These are phyloP conservation scores for Aspergillus indologenus DNA, from an alignment of 495 filamentous ascomycete species.

Conservation along the genomic window DNA sequence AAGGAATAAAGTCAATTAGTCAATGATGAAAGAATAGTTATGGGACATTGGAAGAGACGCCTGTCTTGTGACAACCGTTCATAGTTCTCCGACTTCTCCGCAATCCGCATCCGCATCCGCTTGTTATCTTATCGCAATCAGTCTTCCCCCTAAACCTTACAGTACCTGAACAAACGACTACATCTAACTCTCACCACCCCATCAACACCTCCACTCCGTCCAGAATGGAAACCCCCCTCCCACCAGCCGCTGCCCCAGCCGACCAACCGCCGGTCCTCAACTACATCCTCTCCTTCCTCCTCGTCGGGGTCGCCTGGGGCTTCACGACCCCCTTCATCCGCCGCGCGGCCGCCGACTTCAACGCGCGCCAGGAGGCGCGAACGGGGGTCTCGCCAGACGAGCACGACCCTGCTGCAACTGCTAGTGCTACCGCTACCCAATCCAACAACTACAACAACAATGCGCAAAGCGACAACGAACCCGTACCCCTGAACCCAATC, in stretches of 20 bases:
- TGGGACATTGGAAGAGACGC: no score
- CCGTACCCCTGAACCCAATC: neutral
- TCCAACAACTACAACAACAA: slow-evolving; percentile 8
- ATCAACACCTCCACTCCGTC: no score
- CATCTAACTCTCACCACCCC: no score
- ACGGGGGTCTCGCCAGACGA: slow-evolving; percentile 16
- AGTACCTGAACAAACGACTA: no score
- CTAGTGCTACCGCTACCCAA: slow-evolving; percentile 16
- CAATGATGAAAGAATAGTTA: no score
- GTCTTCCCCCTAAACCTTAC: neutral
- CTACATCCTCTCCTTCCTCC: slow-evolving; percentile 82
- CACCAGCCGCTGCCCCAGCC: slow-evolving; percentile 2
- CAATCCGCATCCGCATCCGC: no score
- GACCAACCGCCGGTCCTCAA: slow-evolving; percentile 63
- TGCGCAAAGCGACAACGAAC: neutral
- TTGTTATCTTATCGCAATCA: neutral
- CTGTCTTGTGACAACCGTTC: no score
- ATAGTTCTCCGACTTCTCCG: no score
- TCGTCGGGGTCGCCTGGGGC: slow-evolving; percentile 88
- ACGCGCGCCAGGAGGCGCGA: slow-evolving; percentile 41
- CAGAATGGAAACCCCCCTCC: slow-evolving; percentile 9
- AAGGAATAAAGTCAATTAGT: no score
- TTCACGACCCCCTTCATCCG: slow-evolving; percentile 59
- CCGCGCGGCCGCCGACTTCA: slow-evolving; percentile 57
- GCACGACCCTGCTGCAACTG: slow-evolving; percentile 6